These are phyloP conservation scores for Symbiodinium pilosum DNA, from an alignment of 73 alveolate species.

Conservation along the genomic window DNA sequence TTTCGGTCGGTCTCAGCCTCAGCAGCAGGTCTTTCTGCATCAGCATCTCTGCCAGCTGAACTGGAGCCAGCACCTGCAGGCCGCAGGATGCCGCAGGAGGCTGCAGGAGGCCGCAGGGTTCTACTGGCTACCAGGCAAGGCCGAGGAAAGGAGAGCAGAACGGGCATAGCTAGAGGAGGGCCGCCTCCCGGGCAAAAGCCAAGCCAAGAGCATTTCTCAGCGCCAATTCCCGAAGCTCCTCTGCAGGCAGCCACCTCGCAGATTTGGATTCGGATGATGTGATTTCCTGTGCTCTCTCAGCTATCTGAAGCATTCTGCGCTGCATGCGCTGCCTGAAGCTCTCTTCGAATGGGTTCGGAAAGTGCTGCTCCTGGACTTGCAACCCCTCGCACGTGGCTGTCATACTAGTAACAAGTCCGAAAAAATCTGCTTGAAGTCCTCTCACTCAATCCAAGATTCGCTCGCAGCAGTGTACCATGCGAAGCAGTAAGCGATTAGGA, in stretches of 20 bases:
- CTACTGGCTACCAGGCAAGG: no score
- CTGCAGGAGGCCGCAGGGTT: neutral
- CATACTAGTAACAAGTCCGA: neutral
- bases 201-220: neutral
- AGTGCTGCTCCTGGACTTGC: conserved; percentile 29
- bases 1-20: neutral
- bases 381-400: neutral
- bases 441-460: neutral
- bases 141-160: no score
- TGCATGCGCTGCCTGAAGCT: conserved; percentile 32
- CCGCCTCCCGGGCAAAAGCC: conserved; percentile 42
- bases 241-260: neutral
- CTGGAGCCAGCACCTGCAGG: conserved; percentile 13
- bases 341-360: conserved; percentile 35
- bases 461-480: conserved; percentile 45
- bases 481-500: conserved; percentile 40
- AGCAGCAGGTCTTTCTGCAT: neutral
- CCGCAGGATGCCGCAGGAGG: neutral
- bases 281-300: no score
- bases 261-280: no score
- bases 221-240: neutral
- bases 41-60: neutral
- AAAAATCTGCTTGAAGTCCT: no score
- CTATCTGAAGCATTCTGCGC: no score
- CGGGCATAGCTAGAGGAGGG: no score